These are phyloP conservation scores for Blepharisma japonicum DNA, from an alignment of 73 alveolate genomes.

Conservation along the genomic window DNA sequence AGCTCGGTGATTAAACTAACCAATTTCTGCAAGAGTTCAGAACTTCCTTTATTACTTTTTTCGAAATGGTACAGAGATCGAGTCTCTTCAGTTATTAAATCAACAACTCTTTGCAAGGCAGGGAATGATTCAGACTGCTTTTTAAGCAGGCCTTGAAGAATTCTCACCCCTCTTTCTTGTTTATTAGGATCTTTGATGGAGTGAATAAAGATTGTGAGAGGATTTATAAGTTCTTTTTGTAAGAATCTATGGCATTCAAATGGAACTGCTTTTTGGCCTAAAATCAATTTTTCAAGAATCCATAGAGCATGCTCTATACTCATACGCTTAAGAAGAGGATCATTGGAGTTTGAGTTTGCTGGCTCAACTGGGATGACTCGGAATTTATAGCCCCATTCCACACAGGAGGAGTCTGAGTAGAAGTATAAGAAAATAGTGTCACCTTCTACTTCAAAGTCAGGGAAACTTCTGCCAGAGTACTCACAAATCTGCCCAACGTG, in stretches of 20 bases:
- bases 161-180: slow-evolving; percentile 11
- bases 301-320: slow-evolving; percentile 31
- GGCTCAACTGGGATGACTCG: slow-evolving; percentile 30
- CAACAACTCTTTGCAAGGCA: slow-evolving; percentile 15
- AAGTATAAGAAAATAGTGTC: slow-evolving; percentile 22
- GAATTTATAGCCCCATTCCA: slow-evolving; percentile 35
- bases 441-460: slow-evolving; percentile 36
- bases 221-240: slow-evolving; percentile 4
- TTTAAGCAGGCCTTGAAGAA: not conserved
- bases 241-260: not conserved
- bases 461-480: slow-evolving; percentile 31
- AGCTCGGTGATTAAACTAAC: slow-evolving; percentile 17
- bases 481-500: slow-evolving; percentile 16
- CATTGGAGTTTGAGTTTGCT: slow-evolving; percentile 11
- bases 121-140: slow-evolving; percentile 7
- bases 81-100: not conserved
- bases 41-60: not conserved
- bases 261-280: slow-evolving; percentile 29
- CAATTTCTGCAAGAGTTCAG: slow-evolving; percentile 1
- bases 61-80: slow-evolving; percentile 19
- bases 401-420: slow-evolving; percentile 30
- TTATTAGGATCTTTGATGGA: slow-evolving; percentile 19
- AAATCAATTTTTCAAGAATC: slow-evolving; percentile 20
- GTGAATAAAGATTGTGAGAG: not conserved
- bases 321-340: slow-evolving; percentile 26